Base-by-base conservation (phyloP, 192 early-diverging fungal genomes). In the Helicostylum pulchrum region DNA sequence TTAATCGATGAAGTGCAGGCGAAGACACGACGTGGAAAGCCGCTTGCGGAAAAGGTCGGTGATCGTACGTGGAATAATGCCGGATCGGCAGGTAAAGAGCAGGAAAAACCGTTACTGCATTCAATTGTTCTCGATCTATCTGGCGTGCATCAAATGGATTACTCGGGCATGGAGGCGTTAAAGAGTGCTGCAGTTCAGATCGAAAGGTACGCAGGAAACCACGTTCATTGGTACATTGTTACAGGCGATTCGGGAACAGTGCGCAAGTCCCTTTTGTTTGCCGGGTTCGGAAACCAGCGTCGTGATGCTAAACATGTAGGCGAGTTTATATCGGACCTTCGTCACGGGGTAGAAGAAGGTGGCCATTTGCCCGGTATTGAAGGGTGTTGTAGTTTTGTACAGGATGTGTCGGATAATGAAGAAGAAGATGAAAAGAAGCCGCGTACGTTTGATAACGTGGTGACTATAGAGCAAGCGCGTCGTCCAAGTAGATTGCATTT, bases 51-150 rank as follows among this genome's bases (percentile, higher is more conserved):
- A 12, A 34, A 39, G 2, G 21, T 45, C 7, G 62, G 72, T 0
- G 62, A 59, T 21, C 54, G 57, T 7, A 49, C 62, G 0, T 74
- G 72, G 72, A 74, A 74, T 34, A 48, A 62, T 51, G 45, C 21
- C 72, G 73, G 62, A 76, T 81, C 15, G 74, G 70, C 30, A 68
- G 79, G 65, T 26, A 26, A 73, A 61, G 80, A 81, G 48, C 21
- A 14, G 2, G 56, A 64, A 7, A 49, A 68, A 66, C 85, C 86
- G 10, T 61, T 73, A 4, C 76, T 95, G 19, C 77, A 82, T 20
- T 87, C 92, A 1, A 69, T 94, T 20, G 77, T 97, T 32, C 80
- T 97, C 56, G 94, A 97, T 67, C 86, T 97, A 53, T 78, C 85
- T 0, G 85, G 82, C 20, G 92, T 95, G 19, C 87, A 89, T 42